Evolutionary conservation across 495 filamentous ascomycete species (phyloP).

Genomic region (Trichoderma reesei): DNA sequence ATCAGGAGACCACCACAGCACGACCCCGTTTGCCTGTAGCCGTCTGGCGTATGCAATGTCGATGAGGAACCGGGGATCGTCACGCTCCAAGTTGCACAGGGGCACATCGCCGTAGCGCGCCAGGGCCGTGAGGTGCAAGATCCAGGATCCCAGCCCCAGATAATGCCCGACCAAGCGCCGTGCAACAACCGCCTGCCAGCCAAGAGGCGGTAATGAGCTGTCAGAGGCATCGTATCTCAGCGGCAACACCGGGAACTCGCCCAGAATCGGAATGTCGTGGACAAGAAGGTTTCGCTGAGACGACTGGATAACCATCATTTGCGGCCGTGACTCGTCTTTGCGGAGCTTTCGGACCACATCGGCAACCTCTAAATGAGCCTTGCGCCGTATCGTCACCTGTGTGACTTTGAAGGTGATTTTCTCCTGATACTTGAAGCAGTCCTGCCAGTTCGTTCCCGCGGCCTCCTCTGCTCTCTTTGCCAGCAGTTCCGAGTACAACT

Average conservation of each 20-base stretch:
- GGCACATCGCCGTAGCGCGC: constrained; percentile 90
- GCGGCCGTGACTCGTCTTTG: constrained; percentile 67
- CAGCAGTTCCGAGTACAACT: constrained; percentile 75
- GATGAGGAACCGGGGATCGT: constrained; percentile 89
- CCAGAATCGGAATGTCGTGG: constrained; percentile 76
- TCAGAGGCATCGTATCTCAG: constrained; percentile 76
- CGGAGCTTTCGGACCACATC: constrained; percentile 80
- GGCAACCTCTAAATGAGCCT: constrained; percentile 74
- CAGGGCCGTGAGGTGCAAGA: constrained; percentile 74
- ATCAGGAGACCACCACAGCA: constrained; percentile 93
- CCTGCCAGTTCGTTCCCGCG: constrained; percentile 59
- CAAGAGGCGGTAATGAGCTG: constrained; percentile 77
- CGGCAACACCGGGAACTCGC: constrained; percentile 72
- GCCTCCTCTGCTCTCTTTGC: constrained; percentile 54
- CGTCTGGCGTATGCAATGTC: constrained; percentile 91
- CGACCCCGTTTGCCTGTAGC: constrained; percentile 82
- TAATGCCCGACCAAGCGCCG: constrained; percentile 82
- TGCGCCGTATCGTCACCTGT: constrained; percentile 80
- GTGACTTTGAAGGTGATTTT: constrained; percentile 75
- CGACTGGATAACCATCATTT: constrained; percentile 82
- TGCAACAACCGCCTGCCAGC: constrained; percentile 87
- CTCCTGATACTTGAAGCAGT: constrained; percentile 77
- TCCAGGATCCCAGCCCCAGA: constrained; percentile 82
- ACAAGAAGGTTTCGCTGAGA: constrained; percentile 69
- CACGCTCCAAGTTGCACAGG: constrained; percentile 86